Evolutionary conservation across 768 basidiomycete species (phyloP), one percentile per base, ranked within the genome.

Genomic region (Podaxis rugospora): DNA sequence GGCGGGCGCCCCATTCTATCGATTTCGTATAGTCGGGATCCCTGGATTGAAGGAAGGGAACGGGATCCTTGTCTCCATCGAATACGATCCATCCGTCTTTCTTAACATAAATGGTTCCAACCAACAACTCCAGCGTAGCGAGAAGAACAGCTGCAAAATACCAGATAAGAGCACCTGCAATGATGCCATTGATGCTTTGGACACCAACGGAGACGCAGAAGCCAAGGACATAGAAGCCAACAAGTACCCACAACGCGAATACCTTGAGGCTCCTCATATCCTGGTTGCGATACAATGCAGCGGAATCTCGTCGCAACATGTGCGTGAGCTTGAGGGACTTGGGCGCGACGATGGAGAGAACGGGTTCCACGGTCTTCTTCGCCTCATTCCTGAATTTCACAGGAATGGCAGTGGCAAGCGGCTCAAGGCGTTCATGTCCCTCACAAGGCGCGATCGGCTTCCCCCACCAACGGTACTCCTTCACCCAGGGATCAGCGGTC

Each of bases 391-490:
- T 40, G 14, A 58, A 18, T 25, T 35, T 53, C 32, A 58, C 42
- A 5, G 62, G 62, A 40, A 63, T 52, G 18, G 62, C 56, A 11
- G 50, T 57, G 14, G 54, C 62, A 5, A 58, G 50, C 2, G 62
- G 35, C 18, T 63, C 62, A 14, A 63, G 46, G 25, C 62, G 47
- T 32, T 63, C 62, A 21, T 18, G 35, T 16, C 62, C 62, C 54
- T 63, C 62, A 16, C 36, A 36, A 4, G 55, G 62, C 21, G 62
- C 21, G 2, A 61, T 44, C 13, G 62, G 63, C 21, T 51, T 49
- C 23, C 63, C 63, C 47, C 56, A 59, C 63, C 63, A 64, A 4
- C 56, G 49, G 23, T 64, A 61, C 16, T 61, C 53, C 10, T 51
- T 14, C 5, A 54, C 55, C 13, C 46, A 28, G 2, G 28, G 35